Base-by-base conservation (phyloP, 108 stramenopile species). In the Skeletonema costatum region DNA sequence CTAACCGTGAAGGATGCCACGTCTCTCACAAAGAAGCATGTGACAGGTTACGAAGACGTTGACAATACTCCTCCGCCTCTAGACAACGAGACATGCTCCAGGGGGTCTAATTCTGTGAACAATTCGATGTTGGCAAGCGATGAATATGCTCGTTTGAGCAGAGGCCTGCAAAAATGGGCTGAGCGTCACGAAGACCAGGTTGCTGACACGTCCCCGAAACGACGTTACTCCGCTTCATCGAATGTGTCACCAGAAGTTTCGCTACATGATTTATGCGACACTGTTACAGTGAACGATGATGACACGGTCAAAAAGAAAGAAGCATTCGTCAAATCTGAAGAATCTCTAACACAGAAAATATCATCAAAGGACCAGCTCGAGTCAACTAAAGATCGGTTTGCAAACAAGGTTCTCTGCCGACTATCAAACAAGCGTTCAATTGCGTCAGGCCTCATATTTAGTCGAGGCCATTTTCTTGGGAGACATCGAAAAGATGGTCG, bases 401-500 rank as follows among this genome's bases (percentile, higher is more conserved):
- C 88, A 7, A 95, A 95, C 80, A 95, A 92, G 74, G 91, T 91
- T 35, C 81, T 95, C 16, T 91, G 90, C 30, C 79, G 90, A 16
- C 69, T 95, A 33, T 92, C 91, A 70, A 90, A 88, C 56, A 83
- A 90, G 1, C 87, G 90, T n/a, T 86, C 91, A 2, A 91, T 91
- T 70, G 91, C 92, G 11, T 83, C 85, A 60, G 94, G 94, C 5
- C 83, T 92, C 31, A 89, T 95, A 5, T 95, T 95, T 63, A 95
- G 93, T 66, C 82, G 89, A 67, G 94, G 94, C 9, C 94, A 95
- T 70, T 92, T 92, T 95, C 61, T 83, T 95, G 60, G 94, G 94
- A 9, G 94, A 95, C 68, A 86, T 95, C 10, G 92, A 92, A 19
- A 95, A 91, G 56, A 95, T 95, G 94, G 89, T 95, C 5, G 87